Evolutionary conservation across 345 rosid genomes (phyloP), one percentile per base, ranked within the genome.

Genomic region (Balakata baccata): DNA sequence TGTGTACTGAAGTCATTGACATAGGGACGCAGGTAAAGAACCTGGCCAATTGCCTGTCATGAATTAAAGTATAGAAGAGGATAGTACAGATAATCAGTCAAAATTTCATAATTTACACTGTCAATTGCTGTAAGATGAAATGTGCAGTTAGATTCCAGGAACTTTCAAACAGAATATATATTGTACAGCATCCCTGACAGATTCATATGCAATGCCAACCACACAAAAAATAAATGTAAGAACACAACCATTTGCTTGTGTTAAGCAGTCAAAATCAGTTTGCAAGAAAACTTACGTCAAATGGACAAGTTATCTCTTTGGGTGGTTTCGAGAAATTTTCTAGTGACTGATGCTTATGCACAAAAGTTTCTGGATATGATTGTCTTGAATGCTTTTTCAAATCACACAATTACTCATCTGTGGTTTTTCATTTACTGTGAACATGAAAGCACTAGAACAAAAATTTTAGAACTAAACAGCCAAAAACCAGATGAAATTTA

Each of bases 21-120:
- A 37, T 89, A 95, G 45, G 99, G 96, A 77, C 97, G 94, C 52
- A 95, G 94, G 81, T 78, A 92, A 78, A 95, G 78, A 61, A 89
- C 97, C 84, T 95, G 99, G 52, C 98, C 99, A 46, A 95, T 88
- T 8, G 99, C 97, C 85, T 92, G 93, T 58, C 77, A 82, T 59
- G 71, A 23, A 25, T 57, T 16, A 77, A 76, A 49, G 51, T 22
- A 38, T 12, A 50, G 11, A 47, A 38, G 54, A 56, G 25, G 62
- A 25, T 29, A 49, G 39, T 34, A 70, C 18, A 64, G 22, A 61
- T 68, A 51, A 66, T 64, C 53, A 60, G 11, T 2, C 0, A 29
- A 54, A 54, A 66, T 23, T 46, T 23, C 13, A 43, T 39, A 68
- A 34, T 39, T 46, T 11, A 64, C 17, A 29, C 8, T 43, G 11